Evolutionary conservation across 1,284 basidiomycete species (phyloP), one percentile per base, ranked within the genome.

Genomic region (Irpex sp.): DNA sequence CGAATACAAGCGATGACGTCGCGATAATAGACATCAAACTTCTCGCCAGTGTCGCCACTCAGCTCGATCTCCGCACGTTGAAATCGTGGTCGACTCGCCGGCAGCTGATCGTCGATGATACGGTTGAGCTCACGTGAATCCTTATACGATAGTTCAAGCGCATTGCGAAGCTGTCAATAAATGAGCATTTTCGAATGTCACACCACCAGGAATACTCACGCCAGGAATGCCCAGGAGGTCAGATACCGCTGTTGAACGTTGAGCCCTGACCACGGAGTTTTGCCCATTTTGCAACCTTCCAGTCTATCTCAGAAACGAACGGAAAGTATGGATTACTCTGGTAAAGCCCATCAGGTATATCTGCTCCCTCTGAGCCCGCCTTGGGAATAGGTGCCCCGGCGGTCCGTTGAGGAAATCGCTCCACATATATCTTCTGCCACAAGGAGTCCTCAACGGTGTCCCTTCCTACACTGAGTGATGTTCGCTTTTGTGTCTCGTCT

Each of bases 101-200:
- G 28, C 1, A 33, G 28, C 2, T 33, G 28, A 0, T 33, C 7
- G 28, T 33, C 28, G 2, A 33, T 33, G 28, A 33, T 33, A 2
- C 28, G 28, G 28, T 33, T 33, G 28, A 33, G 28, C 28, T 33
- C 28, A 2, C 28, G 2, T 0, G 28, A 33, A 2, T 33, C 28
- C 28, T 33, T 33, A 65, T 64, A 75, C 0, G 69, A 72, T 0
- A 75, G 63, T 2, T 62, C 69, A 2, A 76, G 68, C 10, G 21
- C 36, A 55, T 58, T 64, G 57, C 53, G 54, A 21, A 63, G 33
- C 61, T 64, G 55, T 52, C 18, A 55, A 19, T 5, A 47, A 16
- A n/a, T 57, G 19, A 12, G 36, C 33, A 49, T 33, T 33, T 55
- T 14, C 21, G 16, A 16, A 12, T 39, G 9, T 55, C 21, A 39